Evolutionary conservation across 176 grass and related monocot species (phyloP).

Genomic region (Rhynchospora breviuscula): DNA sequence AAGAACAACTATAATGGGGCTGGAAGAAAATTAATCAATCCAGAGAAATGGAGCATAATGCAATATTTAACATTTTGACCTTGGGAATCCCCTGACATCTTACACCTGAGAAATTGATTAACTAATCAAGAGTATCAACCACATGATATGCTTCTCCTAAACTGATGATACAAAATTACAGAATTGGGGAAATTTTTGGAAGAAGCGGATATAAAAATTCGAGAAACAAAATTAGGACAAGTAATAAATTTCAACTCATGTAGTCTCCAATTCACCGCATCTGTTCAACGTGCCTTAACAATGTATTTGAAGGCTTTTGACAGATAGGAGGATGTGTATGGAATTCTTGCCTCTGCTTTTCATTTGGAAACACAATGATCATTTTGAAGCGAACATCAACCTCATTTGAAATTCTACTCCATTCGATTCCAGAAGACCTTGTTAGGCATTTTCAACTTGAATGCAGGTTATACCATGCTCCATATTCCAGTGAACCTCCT

Average conservation of each 20-base stretch:
- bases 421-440: not conserved
- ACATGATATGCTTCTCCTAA: too few species aligned
- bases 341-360: not conserved
- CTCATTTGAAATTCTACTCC: not conserved
- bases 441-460: not conserved
- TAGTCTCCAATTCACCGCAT: not conserved
- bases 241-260: too few species aligned
- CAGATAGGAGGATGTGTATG: not conserved
- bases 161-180: too few species aligned
- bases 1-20: not conserved
- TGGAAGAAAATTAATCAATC: not conserved
- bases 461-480: slow-evolving; percentile 48
- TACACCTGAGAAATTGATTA: too few species aligned
- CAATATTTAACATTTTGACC: too few species aligned
- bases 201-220: too few species aligned
- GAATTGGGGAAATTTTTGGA: too few species aligned
- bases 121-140: too few species aligned
- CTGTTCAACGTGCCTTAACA: not conserved
- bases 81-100: too few species aligned
- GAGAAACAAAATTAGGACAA: too few species aligned
- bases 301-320: not conserved
- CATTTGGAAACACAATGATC: not conserved
- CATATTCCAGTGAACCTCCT: slow-evolving; percentile 73
- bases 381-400: not conserved
- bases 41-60: not conserved